Evolutionary conservation across 108 stramenopile species (phyloP), one percentile per base, ranked within the genome.

Genomic region (Asterionellopsis glacialis): DNA sequence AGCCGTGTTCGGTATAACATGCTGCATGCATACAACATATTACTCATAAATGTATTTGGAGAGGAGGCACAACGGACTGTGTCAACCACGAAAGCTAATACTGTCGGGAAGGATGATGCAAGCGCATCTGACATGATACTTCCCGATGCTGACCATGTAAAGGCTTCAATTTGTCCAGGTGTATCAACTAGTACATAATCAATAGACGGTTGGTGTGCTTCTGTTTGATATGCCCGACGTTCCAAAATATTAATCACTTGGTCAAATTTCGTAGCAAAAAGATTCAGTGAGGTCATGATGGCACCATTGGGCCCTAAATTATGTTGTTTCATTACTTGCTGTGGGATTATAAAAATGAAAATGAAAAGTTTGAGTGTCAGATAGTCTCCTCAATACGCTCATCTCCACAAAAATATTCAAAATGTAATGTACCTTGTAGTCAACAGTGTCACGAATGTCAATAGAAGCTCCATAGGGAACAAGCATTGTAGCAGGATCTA

Each of bases 151-250:
- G 91, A 93, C 99, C 99, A 99, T 1, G 97, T 97, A 84, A 99
- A 99, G 38, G 94, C 94, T 79, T 99, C 99, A 62, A 99, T 99
- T 78, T 99, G 98, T 22, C 99, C 99, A 14, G 98, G 98, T 11
- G 98, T 99, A 73, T 99, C 98, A 33, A 99, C 86, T 27, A 98
- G 70, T 26, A 97, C 81, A 73, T 93, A 96, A 28, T 87, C 80
- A 41, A 84, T 68, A 3, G 71, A 42, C 38, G 72, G 25, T 11
- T 74, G 42, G 7, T 33, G 33, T 7, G 2, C 5, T 33, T 33
- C 33, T 7, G 33, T 33, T 3, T 44, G 61, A 45, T 25, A 42
- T 7, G 85, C 79, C 24, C 98, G 72, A 42, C 79, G 57, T 73
- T 99, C 97, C 55, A 98, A 64, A 59, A 99, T 91, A 16, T 55